phyloP scores from a whole-genome alignment of 805 yeast genomes.

The Cyberlindnera meyerae region DNA sequence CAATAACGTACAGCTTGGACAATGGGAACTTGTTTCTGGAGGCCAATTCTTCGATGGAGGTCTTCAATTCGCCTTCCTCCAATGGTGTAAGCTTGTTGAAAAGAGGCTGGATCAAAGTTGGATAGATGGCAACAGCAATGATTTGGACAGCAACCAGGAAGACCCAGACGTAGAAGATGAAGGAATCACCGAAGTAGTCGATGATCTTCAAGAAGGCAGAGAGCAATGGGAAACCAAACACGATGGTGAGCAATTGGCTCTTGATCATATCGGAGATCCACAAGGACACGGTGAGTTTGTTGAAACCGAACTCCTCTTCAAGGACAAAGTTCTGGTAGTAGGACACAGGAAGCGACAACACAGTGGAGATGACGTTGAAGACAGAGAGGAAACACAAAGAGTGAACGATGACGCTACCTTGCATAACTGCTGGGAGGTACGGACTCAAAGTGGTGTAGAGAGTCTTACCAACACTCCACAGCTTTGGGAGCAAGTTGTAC shows the following conservation, averaged over 20 bases:
- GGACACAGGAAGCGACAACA: conserved; percentile 61
- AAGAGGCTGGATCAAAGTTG: conserved; percentile 84
- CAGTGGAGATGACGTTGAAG: conserved; percentile 43
- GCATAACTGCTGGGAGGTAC: conserved; percentile 28
- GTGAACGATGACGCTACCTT: conserved; percentile 62
- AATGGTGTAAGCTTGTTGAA: conserved; percentile 90
- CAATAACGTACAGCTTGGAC: conserved; percentile 79
- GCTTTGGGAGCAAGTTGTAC: conserved; percentile 56
- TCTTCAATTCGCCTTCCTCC: conserved; percentile 82
- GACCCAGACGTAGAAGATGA: conserved; percentile 73
- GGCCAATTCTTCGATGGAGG: conserved; percentile 78
- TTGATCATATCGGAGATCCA: conserved; percentile 76
- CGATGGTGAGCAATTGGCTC: conserved; percentile 44
- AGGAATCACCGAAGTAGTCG: conserved; percentile 71
- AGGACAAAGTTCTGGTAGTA: conserved; percentile 80
- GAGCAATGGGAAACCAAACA: conserved; percentile 66
- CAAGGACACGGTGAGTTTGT: conserved; percentile 68
- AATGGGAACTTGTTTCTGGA: conserved; percentile 76
- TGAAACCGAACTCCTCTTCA: conserved; percentile 91
- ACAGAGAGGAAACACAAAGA: conserved; percentile 60
- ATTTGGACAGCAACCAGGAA: conserved; percentile 70
- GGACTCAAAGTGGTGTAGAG: conserved; percentile 26
- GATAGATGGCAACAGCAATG: conserved; percentile 68
- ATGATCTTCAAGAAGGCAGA: conserved; percentile 77
- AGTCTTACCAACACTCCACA: conserved; percentile 51